Evolutionary conservation across 768 basidiomycete species (phyloP).

Genomic region (Auricularia heimuer): DNA sequence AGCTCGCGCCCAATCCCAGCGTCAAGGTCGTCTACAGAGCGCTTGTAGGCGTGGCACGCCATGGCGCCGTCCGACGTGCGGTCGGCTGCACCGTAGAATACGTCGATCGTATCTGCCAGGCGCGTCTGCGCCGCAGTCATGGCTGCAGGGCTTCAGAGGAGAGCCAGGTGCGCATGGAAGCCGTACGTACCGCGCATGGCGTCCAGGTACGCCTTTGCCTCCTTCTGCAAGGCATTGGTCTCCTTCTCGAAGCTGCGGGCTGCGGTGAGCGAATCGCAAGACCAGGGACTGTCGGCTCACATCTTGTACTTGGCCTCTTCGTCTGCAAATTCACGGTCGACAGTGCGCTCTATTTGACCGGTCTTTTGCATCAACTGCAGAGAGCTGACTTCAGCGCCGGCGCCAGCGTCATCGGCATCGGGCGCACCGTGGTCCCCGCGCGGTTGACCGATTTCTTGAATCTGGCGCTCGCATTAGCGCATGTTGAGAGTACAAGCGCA

Average conservation of each 20-base stretch:
- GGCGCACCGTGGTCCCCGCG: slow-evolving; percentile 75
- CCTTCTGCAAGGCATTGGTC: slow-evolving; percentile 85
- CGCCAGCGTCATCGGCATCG: slow-evolving; percentile 7
- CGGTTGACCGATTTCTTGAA: slow-evolving; percentile 92
- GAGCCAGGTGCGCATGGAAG: neutral
- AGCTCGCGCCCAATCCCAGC: slow-evolving; percentile 74
- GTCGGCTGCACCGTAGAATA: slow-evolving; percentile 85
- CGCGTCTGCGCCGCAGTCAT: slow-evolving; percentile 92
- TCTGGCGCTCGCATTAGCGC: slow-evolving; percentile 28
- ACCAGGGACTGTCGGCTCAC: slow-evolving; percentile 37
- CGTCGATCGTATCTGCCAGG: slow-evolving; percentile 86
- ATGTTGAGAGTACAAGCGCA: slow-evolving; percentile 1
- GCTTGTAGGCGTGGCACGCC: slow-evolving; percentile 93
- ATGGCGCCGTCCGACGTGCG: slow-evolving; percentile 84
- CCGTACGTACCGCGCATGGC: slow-evolving; percentile 70
- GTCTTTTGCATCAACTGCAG: slow-evolving; percentile 89
- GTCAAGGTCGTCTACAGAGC: slow-evolving; percentile 90
- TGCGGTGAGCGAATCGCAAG: neutral
- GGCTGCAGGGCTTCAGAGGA: slow-evolving; percentile 34
- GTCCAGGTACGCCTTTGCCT: slow-evolving; percentile 90
- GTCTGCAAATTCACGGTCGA: slow-evolving; percentile 87
- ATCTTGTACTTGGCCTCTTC: slow-evolving; percentile 85
- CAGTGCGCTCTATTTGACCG: slow-evolving; percentile 91
- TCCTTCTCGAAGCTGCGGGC: slow-evolving; percentile 86
- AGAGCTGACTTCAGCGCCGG: slow-evolving; percentile 9